Base-by-base conservation (phyloP, 2,329 filamentous ascomycete genomes). In the Didymella pinodella region DNA sequence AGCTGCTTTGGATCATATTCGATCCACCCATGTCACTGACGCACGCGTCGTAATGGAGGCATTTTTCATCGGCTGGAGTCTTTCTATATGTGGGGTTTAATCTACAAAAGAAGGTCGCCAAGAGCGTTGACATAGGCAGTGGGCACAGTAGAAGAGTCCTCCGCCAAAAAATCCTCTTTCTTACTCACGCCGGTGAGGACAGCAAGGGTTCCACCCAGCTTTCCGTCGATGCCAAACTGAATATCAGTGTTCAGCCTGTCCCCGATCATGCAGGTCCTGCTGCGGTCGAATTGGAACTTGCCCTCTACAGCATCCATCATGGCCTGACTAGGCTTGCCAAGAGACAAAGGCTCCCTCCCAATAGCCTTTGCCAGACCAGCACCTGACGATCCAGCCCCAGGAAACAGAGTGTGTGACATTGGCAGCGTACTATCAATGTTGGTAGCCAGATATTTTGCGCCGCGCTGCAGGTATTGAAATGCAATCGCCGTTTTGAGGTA, bases 291-390 rank as follows among this genome's bases (percentile, higher is more conserved):
- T 66, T 90, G 85, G 77, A 98, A 97, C 78, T 96, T 97, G 58
- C 94, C 94, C 82, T 98, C 94, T 57, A 99, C 90, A 3, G 95
- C 93, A 77, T 98, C 94, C 94, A 99, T 97, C 95, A 99, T 99
- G 4, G 94, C 94, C 81, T 97, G 93, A 75, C 92, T 97, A 3
- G 95, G 95, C 81, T 99, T 99, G 0, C 95, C 95, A 40, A 98
- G 81, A 3, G 91, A 88, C 31, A 92, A 79, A 0, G 95, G 94
- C 69, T 90, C 83, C 74, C 86, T 79, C 3, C 84, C 84, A 18
- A 79, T 80, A 4, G 81, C 80, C 64, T 90, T 90, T 53, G 89
- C 83, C 59, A 99, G 79, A 2, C 93, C 92, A 26, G 91, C 87
- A 48, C 89, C 88, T 64, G 92, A 89, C 2, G 91, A 90, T 0